Base-by-base conservation (phyloP, 2,329 filamentous ascomycete genomes). In the Pseudogymnoascus sp. region DNA sequence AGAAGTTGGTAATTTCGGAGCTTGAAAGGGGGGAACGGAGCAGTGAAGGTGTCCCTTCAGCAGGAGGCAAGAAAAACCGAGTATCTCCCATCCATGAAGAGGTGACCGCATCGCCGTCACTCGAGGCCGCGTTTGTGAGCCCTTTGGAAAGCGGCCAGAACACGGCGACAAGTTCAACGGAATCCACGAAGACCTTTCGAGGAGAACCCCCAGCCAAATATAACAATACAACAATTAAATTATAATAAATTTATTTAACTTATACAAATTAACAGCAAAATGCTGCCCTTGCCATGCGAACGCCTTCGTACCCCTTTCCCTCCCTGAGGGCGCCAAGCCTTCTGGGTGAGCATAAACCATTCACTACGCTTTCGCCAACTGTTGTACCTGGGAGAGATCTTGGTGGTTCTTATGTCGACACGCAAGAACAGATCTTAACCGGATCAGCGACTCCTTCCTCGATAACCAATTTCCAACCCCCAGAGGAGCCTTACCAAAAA, bases 241-340 rank as follows among this genome's bases (percentile, higher is more conserved):
- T n/a, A n/a, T n/a, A n/a, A n/a, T n/a, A n/a, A n/a, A n/a, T n/a
- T n/a, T n/a, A n/a, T n/a, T n/a, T n/a, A n/a, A n/a, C n/a, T n/a
- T n/a, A n/a, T n/a, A n/a, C n/a, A n/a, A n/a, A n/a, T n/a, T n/a
- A n/a, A n/a, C n/a, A n/a, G n/a, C n/a, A n/a, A n/a, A n/a, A n/a
- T n/a, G 78, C 75, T 37, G 74, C 77, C n/a, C 76, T 77, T 4
- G 67, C 79, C 4, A 77, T 85, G 19, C 77, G 82, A 34, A 92
- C 89, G 0, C 88, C 89, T 0, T 92, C 89, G 0, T 95, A 92
- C 72, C 91, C 92, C 0, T 96, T 96, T 67, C 92, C 92, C 21
- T 76, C 80, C 70, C 90, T 83, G 84, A 79, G 71, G 67, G 80
- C 74, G 65, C 76, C 74, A 69, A 79, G 69, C 71, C 77, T 73